Conservation (phyloP, 371 early-diverging fungal genomes). For the Ordospora pajunii region DNA sequence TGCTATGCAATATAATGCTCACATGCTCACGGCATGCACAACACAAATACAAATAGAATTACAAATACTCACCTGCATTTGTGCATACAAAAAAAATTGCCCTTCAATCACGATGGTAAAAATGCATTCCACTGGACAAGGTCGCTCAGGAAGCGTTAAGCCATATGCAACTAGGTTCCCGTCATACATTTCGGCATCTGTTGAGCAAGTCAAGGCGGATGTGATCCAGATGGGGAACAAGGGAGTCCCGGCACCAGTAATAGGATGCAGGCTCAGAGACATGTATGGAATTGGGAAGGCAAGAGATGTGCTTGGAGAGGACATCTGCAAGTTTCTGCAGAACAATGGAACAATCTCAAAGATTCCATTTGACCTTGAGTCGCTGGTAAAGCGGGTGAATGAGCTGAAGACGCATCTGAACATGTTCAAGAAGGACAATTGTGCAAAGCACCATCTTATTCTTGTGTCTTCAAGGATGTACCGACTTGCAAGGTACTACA, state of each 20-base stretch:
- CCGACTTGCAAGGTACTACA: conserved; percentile 98
- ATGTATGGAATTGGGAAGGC: conserved; percentile 92
- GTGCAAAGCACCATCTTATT: conserved; percentile 96
- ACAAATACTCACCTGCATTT: background rate
- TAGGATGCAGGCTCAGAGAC: conserved; percentile 95
- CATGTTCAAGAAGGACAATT: conserved; percentile 93
- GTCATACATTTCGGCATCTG: conserved; percentile 85
- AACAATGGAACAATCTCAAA: conserved; percentile 81
- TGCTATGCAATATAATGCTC: too few species aligned
- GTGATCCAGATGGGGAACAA: conserved; percentile 97
- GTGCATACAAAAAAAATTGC: conserved; percentile 9
- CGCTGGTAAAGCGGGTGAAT: conserved; percentile 97
- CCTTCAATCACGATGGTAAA: conserved; percentile 55
- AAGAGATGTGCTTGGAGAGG: conserved; percentile 82
- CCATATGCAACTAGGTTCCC: conserved; percentile 95
- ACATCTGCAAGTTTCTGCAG: conserved; percentile 82
- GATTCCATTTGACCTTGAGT: conserved; percentile 97
- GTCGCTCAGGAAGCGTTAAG: conserved; percentile 89
- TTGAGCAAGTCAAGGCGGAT: conserved; percentile 86
- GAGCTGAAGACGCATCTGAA: conserved; percentile 96
- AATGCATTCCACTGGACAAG: conserved; percentile 68
- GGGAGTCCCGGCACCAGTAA: conserved; percentile 93
- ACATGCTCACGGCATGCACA: background rate
- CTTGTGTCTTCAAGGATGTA: conserved; percentile 93
- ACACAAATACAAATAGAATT: background rate